phyloP scores from a whole-genome alignment of 768 basidiomycete genomes.

The Xerocomellus chrysenteron region DNA sequence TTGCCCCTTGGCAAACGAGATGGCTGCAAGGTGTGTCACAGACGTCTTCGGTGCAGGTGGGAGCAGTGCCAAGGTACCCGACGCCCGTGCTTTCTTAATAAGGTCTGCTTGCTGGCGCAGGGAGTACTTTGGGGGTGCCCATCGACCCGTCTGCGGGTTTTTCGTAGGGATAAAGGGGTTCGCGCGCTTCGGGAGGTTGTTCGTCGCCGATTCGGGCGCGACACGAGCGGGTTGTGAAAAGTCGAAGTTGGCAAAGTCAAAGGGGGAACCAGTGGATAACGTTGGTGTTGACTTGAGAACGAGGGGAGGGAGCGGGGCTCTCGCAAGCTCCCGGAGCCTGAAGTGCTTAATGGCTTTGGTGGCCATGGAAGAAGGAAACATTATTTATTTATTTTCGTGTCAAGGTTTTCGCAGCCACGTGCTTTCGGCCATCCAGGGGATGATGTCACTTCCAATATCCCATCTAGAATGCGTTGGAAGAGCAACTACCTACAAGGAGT shows the following conservation, averaged over 20 bases:
- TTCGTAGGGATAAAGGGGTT: conserved; percentile 74
- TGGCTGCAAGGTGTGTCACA: conserved; percentile 22
- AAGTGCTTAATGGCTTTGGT: conserved; percentile 27
- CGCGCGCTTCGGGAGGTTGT: conserved; percentile 21
- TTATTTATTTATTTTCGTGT: not conserved
- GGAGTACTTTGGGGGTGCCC: conserved; percentile 71
- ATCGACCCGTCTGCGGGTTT: conserved; percentile 59
- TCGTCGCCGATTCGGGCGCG: conserved; percentile 4
- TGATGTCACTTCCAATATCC: not conserved
- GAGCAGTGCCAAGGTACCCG: conserved; percentile 54
- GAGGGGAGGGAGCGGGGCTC: conserved; percentile 8
- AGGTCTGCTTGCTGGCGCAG: conserved; percentile 76
- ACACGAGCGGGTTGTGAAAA: too few relatives aligned
- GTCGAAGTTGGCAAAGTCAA: conserved; percentile 22
- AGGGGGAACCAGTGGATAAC: conserved; percentile 1
- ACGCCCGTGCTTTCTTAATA: conserved; percentile 64
- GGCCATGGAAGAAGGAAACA: conserved; percentile 14
- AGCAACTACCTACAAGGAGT: not conserved
- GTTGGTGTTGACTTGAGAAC: conserved; percentile 27
- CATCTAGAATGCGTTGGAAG: not conserved
- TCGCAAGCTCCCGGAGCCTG: conserved; percentile 25
- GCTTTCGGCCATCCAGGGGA: too few relatives aligned
- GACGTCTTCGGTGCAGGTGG: conserved; percentile 66
- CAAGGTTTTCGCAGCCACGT: too few relatives aligned
- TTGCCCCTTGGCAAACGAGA: conserved; percentile 18